Evolutionary conservation across 371 early-diverging fungal species (phyloP).

Genomic region (Mucor velutinosus): DNA sequence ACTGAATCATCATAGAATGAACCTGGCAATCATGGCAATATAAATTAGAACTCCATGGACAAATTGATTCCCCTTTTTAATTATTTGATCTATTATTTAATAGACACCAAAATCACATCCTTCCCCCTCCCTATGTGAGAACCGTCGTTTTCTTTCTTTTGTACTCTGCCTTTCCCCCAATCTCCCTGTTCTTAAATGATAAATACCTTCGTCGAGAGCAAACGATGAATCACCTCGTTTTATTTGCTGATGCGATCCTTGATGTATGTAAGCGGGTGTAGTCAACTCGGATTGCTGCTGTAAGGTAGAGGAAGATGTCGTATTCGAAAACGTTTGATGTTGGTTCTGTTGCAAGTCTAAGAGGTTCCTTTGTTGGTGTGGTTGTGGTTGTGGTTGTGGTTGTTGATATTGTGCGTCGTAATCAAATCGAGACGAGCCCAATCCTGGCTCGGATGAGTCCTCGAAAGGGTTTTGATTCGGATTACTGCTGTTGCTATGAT

Average conservation of each 20-base stretch:
- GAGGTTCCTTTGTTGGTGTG: constrained; percentile 11
- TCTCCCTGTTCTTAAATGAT: background rate
- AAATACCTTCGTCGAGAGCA: constrained; percentile 32
- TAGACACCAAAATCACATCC: background rate
- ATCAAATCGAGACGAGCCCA: constrained; percentile 13
- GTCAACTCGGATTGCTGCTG: constrained; percentile 7
- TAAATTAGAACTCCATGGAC: background rate
- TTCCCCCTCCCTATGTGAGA: background rate
- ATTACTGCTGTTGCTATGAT: constrained; percentile 11
- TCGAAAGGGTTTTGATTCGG: constrained; percentile 27
- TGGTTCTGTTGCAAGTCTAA: constrained; percentile 23
- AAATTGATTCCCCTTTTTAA: constrained; percentile 1
- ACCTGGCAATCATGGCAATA: constrained; percentile 12
- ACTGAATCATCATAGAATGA: constrained; percentile 50
- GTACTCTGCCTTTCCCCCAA: background rate
- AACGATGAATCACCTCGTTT: constrained; percentile 32
- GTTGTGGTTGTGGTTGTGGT: background rate
- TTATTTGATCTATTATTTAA: background rate
- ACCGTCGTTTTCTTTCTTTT: no score
- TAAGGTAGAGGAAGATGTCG: constrained; percentile 14
- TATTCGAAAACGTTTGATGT: constrained; percentile 8
- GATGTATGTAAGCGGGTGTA: constrained; percentile 20
- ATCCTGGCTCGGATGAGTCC: constrained; percentile 31
- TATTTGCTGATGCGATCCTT: constrained; percentile 10
- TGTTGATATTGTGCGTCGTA: constrained; percentile 4